Evolutionary conservation across 257 asterid genomes (phyloP).

Genomic region (Nicotiana undulata): DNA sequence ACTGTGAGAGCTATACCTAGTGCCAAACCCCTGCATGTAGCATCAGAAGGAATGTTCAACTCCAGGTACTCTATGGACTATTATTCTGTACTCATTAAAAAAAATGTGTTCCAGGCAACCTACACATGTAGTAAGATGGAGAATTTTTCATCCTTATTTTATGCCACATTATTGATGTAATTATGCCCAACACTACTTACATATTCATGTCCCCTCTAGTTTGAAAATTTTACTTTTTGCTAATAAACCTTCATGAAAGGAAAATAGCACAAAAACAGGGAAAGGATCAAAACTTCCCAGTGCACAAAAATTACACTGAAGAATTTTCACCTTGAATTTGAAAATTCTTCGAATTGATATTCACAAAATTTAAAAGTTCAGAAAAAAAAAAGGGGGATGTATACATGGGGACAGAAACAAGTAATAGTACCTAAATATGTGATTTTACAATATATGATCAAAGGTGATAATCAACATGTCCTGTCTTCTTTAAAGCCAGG

Average conservation of each 20-base stretch:
- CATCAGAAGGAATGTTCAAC: neutral
- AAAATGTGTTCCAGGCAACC: neutral
- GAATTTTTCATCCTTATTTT: neutral
- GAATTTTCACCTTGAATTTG: neutral
- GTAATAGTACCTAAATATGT: neutral
- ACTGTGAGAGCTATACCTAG: slow-evolving; percentile 96
- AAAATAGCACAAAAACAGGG: neutral
- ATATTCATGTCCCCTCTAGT: neutral
- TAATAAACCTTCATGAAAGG: neutral
- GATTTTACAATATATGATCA: neutral
- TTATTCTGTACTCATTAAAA: neutral
- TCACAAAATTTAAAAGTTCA: neutral
- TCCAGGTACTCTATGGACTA: neutral
- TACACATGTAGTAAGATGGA: neutral
- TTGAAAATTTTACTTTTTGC: neutral
- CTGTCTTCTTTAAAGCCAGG: no score
- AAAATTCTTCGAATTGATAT: neutral
- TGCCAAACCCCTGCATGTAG: slow-evolving; percentile 70
- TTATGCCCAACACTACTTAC: neutral
- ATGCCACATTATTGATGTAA: neutral
- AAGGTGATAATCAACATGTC: no score
- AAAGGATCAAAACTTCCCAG: neutral
- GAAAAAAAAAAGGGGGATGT: neutral
- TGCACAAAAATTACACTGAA: neutral
- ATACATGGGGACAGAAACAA: neutral